Evolutionary conservation across 75 land plant genomes (phyloP).

Genomic region (Adiantum capillusveneris): DNA sequence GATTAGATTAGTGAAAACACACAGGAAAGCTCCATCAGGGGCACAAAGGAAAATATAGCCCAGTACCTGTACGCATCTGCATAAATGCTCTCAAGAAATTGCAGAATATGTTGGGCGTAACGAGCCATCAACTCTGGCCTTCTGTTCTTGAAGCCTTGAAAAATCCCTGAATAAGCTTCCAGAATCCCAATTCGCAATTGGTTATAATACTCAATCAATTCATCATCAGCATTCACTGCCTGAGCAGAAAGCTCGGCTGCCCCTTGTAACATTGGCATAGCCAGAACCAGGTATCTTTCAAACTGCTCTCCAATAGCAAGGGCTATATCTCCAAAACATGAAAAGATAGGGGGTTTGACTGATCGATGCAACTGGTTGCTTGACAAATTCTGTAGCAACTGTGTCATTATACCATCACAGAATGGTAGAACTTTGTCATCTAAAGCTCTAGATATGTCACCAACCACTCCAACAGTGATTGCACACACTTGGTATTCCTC

Average conservation of each 20-base stretch:
- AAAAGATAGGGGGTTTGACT: conserved; percentile 90
- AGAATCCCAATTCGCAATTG: conserved; percentile 82
- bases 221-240: conserved; percentile 58
- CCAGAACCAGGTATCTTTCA: conserved; percentile 80
- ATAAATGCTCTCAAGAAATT: conserved; percentile 75
- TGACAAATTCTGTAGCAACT: conserved; percentile 82
- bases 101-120: conserved; percentile 69
- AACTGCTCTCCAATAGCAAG: conserved; percentile 90
- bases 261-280: conserved; percentile 95
- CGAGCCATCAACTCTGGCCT: conserved; percentile 71
- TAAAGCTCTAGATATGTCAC: conserved; percentile 85
- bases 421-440: conserved; percentile 78
- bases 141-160: conserved; percentile 84
- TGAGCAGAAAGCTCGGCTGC: conserved; percentile 85
- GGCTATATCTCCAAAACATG: conserved; percentile 93
- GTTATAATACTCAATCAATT: conserved; percentile 81
- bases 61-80: conserved; percentile 73
- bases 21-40: no score
- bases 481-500: conserved; percentile 95
- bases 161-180: conserved; percentile 95
- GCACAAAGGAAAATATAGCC: neutral
- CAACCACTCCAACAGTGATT: conserved; percentile 88
- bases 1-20: neutral
- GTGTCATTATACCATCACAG: conserved; percentile 97
- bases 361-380: conserved; percentile 87